Base-by-base conservation (phyloP, 169 alveolate species). In the Ichthyophthirius multifiliis region DNA sequence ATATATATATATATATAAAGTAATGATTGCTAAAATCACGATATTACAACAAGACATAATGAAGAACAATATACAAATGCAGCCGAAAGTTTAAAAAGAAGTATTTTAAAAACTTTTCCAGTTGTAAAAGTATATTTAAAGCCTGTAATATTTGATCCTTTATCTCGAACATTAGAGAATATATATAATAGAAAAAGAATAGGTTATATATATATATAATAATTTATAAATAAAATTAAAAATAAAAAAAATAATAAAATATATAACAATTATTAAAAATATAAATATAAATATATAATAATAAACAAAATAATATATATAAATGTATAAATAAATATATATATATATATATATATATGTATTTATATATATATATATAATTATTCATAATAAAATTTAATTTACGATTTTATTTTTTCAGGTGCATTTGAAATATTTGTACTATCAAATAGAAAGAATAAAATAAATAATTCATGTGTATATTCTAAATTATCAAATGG, bases 361-460 rank as follows among this genome's bases (percentile, higher is more conserved):
- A n/a, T n/a, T n/a, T n/a, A n/a, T n/a, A n/a, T n/a, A n/a, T n/a
- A n/a, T n/a, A n/a, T n/a, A n/a, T n/a, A n/a, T n/a, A n/a, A n/a
- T n/a, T n/a, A n/a, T n/a, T n/a, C n/a, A n/a, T n/a, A n/a, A n/a
- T n/a, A n/a, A n/a, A n/a, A n/a, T n/a, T n/a, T n/a, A n/a, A n/a
- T n/a, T n/a, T n/a, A n/a, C n/a, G n/a, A 55, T 1, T 4, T 10
- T 15, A 20, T 48, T 5, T 1, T 18, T 0, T 3, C 31, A 55
- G 71, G 71, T 3, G 71, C 71, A 27, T 55, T 55, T 55, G 71
- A 55, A 55, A 55, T 55, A 10, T 55, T 27, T 55, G 39, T 27
- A 2, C 23, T 55, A 39, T 55, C 71, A 27, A 55, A 55, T 27
- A n/a, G 23, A 9, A 4, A 16, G 6, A 39, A 39, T 5, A 39